Evolutionary conservation across 192 early-diverging fungal species (phyloP), one percentile per base, ranked within the genome.

Genomic region (Podila horticola): DNA sequence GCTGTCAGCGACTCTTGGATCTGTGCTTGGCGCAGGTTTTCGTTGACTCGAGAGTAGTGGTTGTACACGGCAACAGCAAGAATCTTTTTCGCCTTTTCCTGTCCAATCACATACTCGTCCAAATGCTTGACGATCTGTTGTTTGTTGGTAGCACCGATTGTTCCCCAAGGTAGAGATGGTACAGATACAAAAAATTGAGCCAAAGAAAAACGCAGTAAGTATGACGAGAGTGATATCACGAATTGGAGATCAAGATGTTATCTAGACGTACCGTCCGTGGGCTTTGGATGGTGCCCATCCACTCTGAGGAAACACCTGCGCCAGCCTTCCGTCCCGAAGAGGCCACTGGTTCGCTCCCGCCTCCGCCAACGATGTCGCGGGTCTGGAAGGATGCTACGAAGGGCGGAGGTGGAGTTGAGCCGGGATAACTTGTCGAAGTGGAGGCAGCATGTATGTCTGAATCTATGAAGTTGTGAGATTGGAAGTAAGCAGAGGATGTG

Each of bases 51-150:
- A 24, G 86, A 89, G 82, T 97, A 95, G 74, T 97, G 95, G 74
- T 94, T 95, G 77, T 93, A 94, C 9, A 97, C 91, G 13, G 95
- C 94, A 3, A 96, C 95, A 2, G 95, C 86, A 49, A 97, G 74
- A 13, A 90, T 92, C 83, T 92, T 92, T 77, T 97, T 97, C 24
- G 95, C 89, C 26, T 89, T 85, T 41, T 93, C 93, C 82, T 97
- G 95, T 19, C 94, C 95, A 69, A 97, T 94, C 9, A 97, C 91
- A 76, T 94, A 94, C 52, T 95, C 92, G 84, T 97, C 91, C 81
- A 97, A 66, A 65, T 94, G 91, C 49, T 92, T 87, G 61, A 91
- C 90, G 72, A 94, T 92, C 91, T 94, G 45, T 52, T n/a, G 19
- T 8, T 36, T 11, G 34, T 36, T 55, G 52, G 19, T 55, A 5